Evolutionary conservation across 2,329 filamentous ascomycete species (phyloP).

Genomic region (Ilyonectria sp.): DNA sequence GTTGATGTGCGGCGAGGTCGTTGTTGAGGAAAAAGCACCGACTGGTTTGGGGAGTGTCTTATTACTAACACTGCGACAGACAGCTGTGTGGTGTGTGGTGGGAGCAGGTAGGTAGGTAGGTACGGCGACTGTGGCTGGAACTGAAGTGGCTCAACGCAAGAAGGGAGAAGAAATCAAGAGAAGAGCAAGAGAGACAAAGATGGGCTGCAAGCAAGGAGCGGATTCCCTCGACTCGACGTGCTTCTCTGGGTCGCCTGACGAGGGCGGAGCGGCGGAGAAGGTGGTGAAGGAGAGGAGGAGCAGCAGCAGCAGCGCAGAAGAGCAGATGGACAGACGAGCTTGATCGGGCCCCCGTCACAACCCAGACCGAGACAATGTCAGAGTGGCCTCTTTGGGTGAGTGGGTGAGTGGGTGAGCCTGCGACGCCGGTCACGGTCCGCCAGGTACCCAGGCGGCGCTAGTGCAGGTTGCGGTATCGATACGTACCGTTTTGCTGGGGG

Average conservation of each 20-base stretch:
- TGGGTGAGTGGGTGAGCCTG: slow-evolving; percentile 1
- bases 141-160: slow-evolving; percentile 2
- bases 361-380: slow-evolving; percentile 26
- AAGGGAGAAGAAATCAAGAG: neutral
- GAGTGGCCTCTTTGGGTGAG: slow-evolving; percentile 27
- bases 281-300: slow-evolving; percentile 21
- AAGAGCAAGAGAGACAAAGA: neutral
- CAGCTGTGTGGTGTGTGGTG: neutral
- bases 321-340: neutral
- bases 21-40: slow-evolving; percentile 20
- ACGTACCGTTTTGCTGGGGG: slow-evolving; percentile 31
- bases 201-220: neutral
- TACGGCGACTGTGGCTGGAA: neutral
- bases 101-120: too few species aligned
- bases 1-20: slow-evolving; percentile 30
- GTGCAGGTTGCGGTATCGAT: slow-evolving; percentile 41
- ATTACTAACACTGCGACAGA: slow-evolving; percentile 13
- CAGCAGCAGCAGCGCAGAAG: slow-evolving; percentile 6
- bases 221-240: slow-evolving; percentile 1
- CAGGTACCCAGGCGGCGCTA: neutral
- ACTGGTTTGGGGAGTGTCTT: slow-evolving; percentile 18
- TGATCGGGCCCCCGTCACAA: slow-evolving; percentile 13
- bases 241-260: slow-evolving; percentile 6
- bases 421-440: slow-evolving; percentile 7
- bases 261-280: slow-evolving; percentile 18